Conservation (phyloP, 2,329 filamentous ascomycete genomes). For the Xylaria multiplex region DNA sequence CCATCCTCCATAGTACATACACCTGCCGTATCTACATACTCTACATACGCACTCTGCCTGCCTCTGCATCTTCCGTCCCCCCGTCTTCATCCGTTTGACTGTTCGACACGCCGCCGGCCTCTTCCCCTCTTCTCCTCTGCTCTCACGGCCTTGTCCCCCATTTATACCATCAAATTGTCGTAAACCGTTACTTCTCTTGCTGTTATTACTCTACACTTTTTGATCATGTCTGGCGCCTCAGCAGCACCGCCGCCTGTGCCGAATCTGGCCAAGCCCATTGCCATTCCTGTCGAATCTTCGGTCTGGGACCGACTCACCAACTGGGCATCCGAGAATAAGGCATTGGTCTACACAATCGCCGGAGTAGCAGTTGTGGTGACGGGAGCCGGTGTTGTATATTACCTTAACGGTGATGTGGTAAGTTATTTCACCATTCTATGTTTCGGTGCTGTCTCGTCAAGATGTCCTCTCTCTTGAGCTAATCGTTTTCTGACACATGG, state of each 20-base stretch:
- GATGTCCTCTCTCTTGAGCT: conserved; percentile 13
- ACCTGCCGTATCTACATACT: not conserved
- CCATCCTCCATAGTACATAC: conserved; percentile 6
- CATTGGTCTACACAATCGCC: conserved; percentile 93
- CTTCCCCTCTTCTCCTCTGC: not conserved
- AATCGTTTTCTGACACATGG: conserved; percentile 13
- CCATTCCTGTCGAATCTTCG: conserved; percentile 65
- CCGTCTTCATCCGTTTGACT: not conserved
- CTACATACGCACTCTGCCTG: not conserved
- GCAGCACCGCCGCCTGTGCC: conserved; percentile 61
- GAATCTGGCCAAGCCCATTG: conserved; percentile 54
- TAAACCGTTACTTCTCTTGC: conserved; percentile 4
- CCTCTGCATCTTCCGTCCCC: conserved; percentile 1
- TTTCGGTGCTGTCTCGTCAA: not conserved
- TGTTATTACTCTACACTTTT: not conserved
- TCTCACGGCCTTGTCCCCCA: not conserved
- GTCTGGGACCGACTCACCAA: conserved; percentile 89
- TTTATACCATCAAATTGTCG: not conserved
- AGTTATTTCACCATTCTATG: conserved; percentile 39
- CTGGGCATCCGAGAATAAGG: conserved; percentile 97
- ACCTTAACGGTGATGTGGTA: conserved; percentile 73
- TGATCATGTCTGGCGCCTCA: conserved; percentile 50
- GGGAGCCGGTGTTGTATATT: conserved; percentile 92
- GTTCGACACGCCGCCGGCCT: not conserved
- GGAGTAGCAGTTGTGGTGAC: conserved; percentile 93